Percentiles rank a stretch among this genome's conserved stretches.
These are phyloP conservation scores for Mortierella antarctica DNA, from an alignment of 192 early-diverging fungal species.

Conservation along the genomic window DNA sequence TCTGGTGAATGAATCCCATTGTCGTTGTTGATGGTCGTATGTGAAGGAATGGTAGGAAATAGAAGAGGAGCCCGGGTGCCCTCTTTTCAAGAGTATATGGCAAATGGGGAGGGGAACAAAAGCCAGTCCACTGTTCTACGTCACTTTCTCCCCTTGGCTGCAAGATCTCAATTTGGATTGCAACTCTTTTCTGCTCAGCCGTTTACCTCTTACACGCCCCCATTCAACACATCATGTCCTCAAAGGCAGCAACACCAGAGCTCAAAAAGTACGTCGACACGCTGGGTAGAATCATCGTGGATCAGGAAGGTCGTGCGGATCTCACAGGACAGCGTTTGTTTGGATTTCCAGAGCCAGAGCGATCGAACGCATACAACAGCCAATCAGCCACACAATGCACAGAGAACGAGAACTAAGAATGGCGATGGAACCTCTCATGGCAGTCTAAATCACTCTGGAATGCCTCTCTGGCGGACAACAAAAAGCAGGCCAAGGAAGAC, in stretches of 20 bases:
- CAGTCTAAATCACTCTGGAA: background rate
- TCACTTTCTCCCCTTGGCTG: too few species aligned
- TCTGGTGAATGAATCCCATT: slow-evolving; percentile 29
- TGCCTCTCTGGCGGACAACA: background rate
- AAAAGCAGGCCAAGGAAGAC: background rate
- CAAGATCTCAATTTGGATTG: background rate
- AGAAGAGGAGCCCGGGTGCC: background rate
- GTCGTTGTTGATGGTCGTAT: background rate
- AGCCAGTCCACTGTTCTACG: background rate
- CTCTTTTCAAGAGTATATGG: too few species aligned
- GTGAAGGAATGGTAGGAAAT: background rate
- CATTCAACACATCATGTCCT: slow-evolving; percentile 20
- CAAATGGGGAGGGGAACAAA: background rate
- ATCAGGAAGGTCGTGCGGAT: too few species aligned
- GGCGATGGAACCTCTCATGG: background rate
- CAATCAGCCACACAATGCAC: background rate
- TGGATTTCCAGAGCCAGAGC: too few species aligned
- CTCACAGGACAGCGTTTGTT: too few species aligned
- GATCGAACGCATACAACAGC: too few species aligned
- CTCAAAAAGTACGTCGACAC: slow-evolving; percentile 40
- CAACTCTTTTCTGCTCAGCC: background rate
- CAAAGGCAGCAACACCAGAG: slow-evolving; percentile 50
- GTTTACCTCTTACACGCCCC: background rate
- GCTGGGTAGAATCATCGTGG: too few species aligned
- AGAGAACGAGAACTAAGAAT: background rate